These are phyloP conservation scores for Hanseniaspora taiwanica DNA, from an alignment of 805 yeast species.

Conservation along the genomic window DNA sequence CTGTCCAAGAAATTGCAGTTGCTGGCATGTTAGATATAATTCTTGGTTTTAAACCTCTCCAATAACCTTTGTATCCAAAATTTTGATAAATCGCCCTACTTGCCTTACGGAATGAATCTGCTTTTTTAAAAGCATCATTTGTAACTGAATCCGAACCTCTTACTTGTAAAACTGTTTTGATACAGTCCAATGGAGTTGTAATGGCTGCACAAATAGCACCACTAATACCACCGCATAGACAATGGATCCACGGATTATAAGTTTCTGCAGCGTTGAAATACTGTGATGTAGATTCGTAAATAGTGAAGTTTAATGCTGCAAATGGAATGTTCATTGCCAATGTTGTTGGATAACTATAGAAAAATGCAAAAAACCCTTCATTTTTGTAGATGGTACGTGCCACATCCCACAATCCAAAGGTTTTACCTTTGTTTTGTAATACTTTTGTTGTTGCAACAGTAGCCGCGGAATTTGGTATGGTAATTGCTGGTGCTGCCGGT, in stretches of 20 bases:
- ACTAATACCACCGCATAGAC: conserved; percentile 84
- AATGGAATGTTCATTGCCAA: conserved; percentile 85
- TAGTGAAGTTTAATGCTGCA: conserved; percentile 86
- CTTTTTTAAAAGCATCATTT: conserved; percentile 28
- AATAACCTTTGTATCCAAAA: conserved; percentile 55
- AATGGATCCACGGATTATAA: conserved; percentile 85
- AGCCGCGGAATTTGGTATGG: neutral
- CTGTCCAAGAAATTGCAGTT: conserved; percentile 95
- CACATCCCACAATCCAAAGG: conserved; percentile 14
- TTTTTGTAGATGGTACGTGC: conserved; percentile 34
- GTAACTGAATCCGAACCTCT: conserved; percentile 38
- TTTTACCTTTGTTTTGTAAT: conserved; percentile 8
- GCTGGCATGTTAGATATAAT: conserved; percentile 87
- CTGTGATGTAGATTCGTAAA: conserved; percentile 75
- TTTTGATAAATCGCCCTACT: conserved; percentile 48
- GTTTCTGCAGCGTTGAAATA: conserved; percentile 60
- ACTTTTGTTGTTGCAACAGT: conserved; percentile 7
- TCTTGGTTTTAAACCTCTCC: conserved; percentile 81
- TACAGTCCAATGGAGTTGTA: conserved; percentile 89
- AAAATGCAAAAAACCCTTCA: conserved; percentile 74
- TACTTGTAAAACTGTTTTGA: conserved; percentile 84
- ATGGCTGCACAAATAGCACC: conserved; percentile 93
- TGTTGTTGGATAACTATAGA: conserved; percentile 89
- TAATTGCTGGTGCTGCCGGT: too few relatives aligned
- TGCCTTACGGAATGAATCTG: conserved; percentile 60